Base-by-base conservation (phyloP, 306 rosid genomes). In the Vigna radiata region DNA sequence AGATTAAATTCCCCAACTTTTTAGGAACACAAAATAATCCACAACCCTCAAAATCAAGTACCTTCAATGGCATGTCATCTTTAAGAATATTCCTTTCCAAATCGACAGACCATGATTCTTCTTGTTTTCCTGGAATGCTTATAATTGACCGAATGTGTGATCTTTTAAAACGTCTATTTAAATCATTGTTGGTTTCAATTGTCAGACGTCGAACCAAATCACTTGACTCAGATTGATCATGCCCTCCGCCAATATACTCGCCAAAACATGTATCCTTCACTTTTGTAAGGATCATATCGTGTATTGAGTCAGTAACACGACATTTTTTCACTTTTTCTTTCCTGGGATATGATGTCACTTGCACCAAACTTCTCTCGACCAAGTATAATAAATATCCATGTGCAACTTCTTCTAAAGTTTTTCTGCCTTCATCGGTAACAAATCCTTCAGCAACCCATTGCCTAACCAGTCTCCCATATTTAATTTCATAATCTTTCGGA, bases 401-500 rank as follows among this genome's bases (percentile, higher is more conserved):
- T 15, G 41, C 79, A 31, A 49, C 52, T 62, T 62, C 52, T 16
- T 73, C 70, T 3, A 61, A 12, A 10, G 36, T 29, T 74, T 27
- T 46, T 2, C 21, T 16, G 0, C 0, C 1, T 12, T 46, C 37
- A 2, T 11, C 8, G 31, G 29, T 44, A 0, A 74, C 70, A 74
- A 74, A 74, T 3, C 70, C 79, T 64, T 75, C 70, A 2, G 50
- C 71, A 48, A 61, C 14, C 79, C 79, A 75, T 2, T 75, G 71
- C 4, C 36, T 2, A 48, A 48, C 18, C 8, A 75, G 1, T 33
- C 49, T 62, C 0, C 0, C 3, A 0, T 39, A 46, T 1, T 4
- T 1, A 6, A 75, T 9, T 27, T 27, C 15, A 60, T 17, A 60
- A 21, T 47, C 49, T 12, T 60, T 16, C 0, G 79, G 79, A 31